These are phyloP conservation scores for Cyphellophora europaea DNA, from an alignment of 2,329 filamentous ascomycete species.

Conservation along the genomic window DNA sequence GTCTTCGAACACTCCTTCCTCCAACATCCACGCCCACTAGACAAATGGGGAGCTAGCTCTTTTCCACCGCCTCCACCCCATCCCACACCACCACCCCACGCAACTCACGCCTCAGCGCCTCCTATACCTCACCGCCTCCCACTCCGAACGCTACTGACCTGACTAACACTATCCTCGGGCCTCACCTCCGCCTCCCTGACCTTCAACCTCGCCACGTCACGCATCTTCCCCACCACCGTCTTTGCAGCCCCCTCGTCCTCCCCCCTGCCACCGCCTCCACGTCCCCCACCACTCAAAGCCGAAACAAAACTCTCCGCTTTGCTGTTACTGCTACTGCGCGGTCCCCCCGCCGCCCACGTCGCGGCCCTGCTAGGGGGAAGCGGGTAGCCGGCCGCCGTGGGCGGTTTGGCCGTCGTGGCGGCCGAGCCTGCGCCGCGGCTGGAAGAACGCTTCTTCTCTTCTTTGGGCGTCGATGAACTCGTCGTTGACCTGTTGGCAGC, in stretches of 20 bases:
- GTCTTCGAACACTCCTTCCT: no score
- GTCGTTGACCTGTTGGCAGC: conserved; percentile 2
- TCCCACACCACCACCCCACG: no score
- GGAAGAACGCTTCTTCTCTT: no score
- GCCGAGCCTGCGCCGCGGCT: no score
- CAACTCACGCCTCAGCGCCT: no score
- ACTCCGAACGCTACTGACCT: no score
- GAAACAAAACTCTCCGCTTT: conserved; percentile 3
- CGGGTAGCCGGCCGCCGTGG: conserved; percentile 6
- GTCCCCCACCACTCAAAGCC: not conserved
- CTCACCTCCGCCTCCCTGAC: conserved; percentile 14
- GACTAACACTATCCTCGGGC: conserved; percentile 19
- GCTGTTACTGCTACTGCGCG: conserved; percentile 4
- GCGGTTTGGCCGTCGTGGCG: not conserved
- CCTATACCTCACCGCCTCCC: no score
- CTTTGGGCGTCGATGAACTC: not conserved
- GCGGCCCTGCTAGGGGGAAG: conserved; percentile 16
- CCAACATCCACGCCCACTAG: no score
- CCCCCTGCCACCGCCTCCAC: not conserved
- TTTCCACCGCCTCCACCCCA: no score
- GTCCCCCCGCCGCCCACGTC: conserved; percentile 14
- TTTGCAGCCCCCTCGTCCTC: conserved; percentile 1
- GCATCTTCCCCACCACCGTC: conserved; percentile 16
- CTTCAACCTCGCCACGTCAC: conserved; percentile 12
- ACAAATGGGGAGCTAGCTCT: no score